Base-by-base conservation (phyloP, 1,284 basidiomycete species). In the Moesziomyces parantarcticus region DNA sequence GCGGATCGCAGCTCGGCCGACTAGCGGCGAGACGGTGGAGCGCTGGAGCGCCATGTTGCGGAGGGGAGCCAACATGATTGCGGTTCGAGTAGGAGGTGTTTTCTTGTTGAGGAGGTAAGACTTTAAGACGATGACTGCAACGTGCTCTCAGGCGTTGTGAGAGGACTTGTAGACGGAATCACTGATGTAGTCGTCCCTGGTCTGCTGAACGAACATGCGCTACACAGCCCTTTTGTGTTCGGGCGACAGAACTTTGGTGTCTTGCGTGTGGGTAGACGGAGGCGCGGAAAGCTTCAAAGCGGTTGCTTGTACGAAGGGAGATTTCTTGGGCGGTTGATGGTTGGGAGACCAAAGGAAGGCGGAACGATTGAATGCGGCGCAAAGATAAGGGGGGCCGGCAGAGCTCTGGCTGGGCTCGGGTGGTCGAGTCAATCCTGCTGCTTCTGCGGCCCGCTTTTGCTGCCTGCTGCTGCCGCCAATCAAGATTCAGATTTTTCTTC, bases 131-230 rank as follows among this genome's bases (percentile, higher is more conserved):
- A 32, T 40, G 40, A 36, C 48, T 26, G 47, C n/a, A 23, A 44
- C n/a, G 63, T 39, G 11, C 48, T 60, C 60, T 68, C 70, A 73
- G 58, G 69, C 69, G 60, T 60, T 64, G 58, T 68, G 70, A 54
- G 70, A 61, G 26, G 70, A 72, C 63, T 76, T 80, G 71, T 71
- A 80, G 47, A 75, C 71, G 40, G 67, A 76, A 58, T 76, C 76
- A 65, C 67, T 73, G 61, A 82, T 80, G 68, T 82, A 82, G 72
- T 82, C 80, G 79, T 82, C 79, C 41, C 79, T 53, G 51, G 80
- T 82, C 61, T 71, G 72, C 69, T 78, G 63, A 66, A 66, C 54
- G 64, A 77, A 78, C 75, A 78, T 74, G 61, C 71, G 66, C 71
- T 68, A 66, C 62, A 58, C 56, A 63, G 69, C 69, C 69, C 68